Conservation (phyloP, 495 filamentous ascomycete species). For the Aspergillus baeticus region DNA sequence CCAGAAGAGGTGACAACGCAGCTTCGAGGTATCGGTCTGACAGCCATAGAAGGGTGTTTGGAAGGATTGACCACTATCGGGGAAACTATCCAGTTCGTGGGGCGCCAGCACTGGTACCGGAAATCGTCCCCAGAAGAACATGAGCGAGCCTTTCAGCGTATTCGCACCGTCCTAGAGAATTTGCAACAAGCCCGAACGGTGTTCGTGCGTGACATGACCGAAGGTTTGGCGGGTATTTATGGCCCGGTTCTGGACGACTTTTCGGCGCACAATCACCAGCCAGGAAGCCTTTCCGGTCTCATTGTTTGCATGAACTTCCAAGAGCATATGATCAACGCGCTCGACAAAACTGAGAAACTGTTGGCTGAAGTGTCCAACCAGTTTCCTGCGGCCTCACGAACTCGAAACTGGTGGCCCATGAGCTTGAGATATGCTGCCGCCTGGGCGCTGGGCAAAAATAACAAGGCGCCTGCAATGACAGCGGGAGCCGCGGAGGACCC, state of each 20-base stretch:
- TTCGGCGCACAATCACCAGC: background rate
- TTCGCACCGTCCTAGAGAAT: constrained; percentile 6
- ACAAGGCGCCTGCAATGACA: constrained; percentile 17
- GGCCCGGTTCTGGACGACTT: background rate
- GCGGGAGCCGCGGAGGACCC: constrained; percentile 17
- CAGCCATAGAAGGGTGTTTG: constrained; percentile 16
- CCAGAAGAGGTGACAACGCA: constrained; percentile 6
- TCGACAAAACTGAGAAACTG: constrained; percentile 17
- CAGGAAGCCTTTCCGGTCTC: constrained; percentile 5
- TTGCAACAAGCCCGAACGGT: constrained; percentile 6
- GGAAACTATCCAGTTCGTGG: constrained; percentile 22
- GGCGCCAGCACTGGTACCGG: constrained; percentile 14
- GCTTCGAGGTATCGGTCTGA: constrained; percentile 4
- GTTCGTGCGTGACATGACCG: constrained; percentile 19
- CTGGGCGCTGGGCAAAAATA: constrained; percentile 18
- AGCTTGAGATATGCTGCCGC: constrained; percentile 17
- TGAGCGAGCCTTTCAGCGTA: constrained; percentile 12
- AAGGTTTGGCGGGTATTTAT: constrained; percentile 10
- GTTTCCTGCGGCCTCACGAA: constrained; percentile 13
- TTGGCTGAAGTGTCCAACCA: constrained; percentile 6
- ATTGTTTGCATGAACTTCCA: constrained; percentile 26
- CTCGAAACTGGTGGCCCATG: constrained; percentile 18
- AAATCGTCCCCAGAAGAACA: constrained; percentile 10
- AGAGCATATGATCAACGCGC: constrained; percentile 16
- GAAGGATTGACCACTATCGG: constrained; percentile 11